These are phyloP conservation scores for Trichoderma atroviride DNA, from an alignment of 2,329 filamentous ascomycete species.

Conservation along the genomic window DNA sequence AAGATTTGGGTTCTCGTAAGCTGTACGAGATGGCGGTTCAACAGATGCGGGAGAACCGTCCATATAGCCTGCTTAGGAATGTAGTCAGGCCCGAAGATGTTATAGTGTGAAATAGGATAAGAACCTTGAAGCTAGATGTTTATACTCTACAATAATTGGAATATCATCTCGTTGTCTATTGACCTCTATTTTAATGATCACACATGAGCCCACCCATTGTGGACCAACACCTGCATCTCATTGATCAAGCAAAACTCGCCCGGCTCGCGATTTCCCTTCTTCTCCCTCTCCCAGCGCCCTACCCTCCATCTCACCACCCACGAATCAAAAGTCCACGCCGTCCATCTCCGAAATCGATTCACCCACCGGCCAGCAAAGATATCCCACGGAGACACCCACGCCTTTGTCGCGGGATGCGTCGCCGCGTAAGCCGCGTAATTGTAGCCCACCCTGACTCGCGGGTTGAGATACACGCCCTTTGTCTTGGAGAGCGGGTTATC, in stretches of 20 bases:
- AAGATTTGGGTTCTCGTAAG: not conserved
- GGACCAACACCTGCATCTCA: conserved; percentile 62
- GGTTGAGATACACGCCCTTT: conserved; percentile 68
- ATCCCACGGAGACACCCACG: conserved; percentile 53
- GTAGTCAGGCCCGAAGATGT: not conserved
- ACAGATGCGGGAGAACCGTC: not conserved
- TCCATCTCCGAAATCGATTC: conserved; percentile 56
- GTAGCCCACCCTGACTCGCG: conserved; percentile 69
- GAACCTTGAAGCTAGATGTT: not conserved
- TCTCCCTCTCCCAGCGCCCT: conserved; percentile 43
- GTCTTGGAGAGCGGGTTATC: conserved; percentile 63
- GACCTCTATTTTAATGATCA: conserved; percentile 30
- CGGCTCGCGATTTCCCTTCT: conserved; percentile 43
- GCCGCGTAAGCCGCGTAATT: conserved; percentile 54
- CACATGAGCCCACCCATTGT: conserved; percentile 62
- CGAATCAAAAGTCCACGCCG: conserved; percentile 34
- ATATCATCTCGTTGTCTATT: not conserved
- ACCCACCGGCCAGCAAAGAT: conserved; percentile 60
- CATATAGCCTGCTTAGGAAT: conserved; percentile 5
- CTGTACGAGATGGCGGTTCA: not conserved
- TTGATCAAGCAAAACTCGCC: conserved; percentile 59
- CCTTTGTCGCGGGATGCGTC: conserved; percentile 43
- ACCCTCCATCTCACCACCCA: conserved; percentile 45
- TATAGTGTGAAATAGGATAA: not conserved
- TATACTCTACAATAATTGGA: not conserved